These are phyloP conservation scores for Verticillium alfalfae DNA, from an alignment of 2,329 filamentous ascomycete genomes.

Conservation along the genomic window DNA sequence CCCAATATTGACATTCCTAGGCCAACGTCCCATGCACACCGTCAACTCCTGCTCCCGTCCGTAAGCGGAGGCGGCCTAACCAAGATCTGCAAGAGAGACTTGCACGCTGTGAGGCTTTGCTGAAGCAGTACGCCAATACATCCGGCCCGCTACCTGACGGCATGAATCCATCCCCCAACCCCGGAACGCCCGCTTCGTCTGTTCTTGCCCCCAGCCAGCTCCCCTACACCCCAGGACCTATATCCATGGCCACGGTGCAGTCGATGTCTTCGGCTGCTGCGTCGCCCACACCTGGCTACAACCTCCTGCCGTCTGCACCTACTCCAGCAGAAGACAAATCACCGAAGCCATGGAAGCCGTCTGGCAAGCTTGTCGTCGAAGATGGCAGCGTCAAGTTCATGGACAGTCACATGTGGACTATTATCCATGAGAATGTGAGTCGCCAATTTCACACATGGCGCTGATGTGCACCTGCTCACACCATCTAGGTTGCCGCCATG, in stretches of 20 bases:
- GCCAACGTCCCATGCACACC: slow-evolving; percentile 55
- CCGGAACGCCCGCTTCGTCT: slow-evolving; percentile 5
- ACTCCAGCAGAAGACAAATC: slow-evolving; percentile 12
- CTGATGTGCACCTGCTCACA: neutral
- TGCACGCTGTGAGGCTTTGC: slow-evolving; percentile 51
- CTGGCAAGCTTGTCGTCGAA: slow-evolving; percentile 50
- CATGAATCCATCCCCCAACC: slow-evolving; percentile 5
- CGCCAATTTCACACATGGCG: neutral
- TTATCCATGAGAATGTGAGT: slow-evolving; percentile 51
- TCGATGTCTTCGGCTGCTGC: slow-evolving; percentile 5
- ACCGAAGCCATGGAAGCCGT: slow-evolving; percentile 32
- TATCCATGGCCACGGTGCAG: neutral
- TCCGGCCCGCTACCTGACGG: slow-evolving; percentile 1
- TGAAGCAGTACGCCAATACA: slow-evolving; percentile 49
- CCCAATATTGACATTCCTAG: slow-evolving; percentile 24
- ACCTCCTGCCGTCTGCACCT: slow-evolving; percentile 5
- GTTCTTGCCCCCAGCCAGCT: slow-evolving; percentile 3
- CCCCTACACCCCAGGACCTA: slow-evolving; percentile 9
- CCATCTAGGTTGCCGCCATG: slow-evolving; percentile 34
- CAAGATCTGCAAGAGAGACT: slow-evolving; percentile 57
- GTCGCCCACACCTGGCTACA: slow-evolving; percentile 4
- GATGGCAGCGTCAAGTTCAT: slow-evolving; percentile 51
- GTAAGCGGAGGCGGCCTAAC: slow-evolving; percentile 54
- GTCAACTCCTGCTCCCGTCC: slow-evolving; percentile 53
- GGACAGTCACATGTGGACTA: slow-evolving; percentile 49